phyloP scores from a whole-genome alignment of 345 rosid species.

The Capsella bursapastoris region DNA sequence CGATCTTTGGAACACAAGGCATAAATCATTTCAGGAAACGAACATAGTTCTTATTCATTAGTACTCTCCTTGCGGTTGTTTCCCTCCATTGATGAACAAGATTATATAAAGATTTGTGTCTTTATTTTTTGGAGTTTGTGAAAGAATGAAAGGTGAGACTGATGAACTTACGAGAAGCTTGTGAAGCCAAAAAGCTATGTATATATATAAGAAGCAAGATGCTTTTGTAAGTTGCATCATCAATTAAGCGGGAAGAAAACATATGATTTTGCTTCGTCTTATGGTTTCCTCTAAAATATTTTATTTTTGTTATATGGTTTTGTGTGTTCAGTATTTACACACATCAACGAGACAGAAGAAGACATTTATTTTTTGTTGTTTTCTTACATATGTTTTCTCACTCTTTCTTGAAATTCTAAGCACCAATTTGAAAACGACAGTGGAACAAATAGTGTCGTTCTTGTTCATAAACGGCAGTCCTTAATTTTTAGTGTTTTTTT shows the following conservation, averaged over 20 bases:
- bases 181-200: neutral
- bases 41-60: slow-evolving; percentile 12
- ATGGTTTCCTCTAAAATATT: slow-evolving; percentile 1
- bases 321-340: neutral
- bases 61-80: neutral
- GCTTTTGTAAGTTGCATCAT: slow-evolving; percentile 10
- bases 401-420: slow-evolving; percentile 34
- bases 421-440: slow-evolving; percentile 5
- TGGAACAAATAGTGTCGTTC: neutral
- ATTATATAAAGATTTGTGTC: neutral
- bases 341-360: slow-evolving; percentile 11
- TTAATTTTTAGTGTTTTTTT: neutral
- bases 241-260: slow-evolving; percentile 16
- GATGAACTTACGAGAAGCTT: neutral
- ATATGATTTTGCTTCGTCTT: slow-evolving; percentile 17
- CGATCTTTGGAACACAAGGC: slow-evolving; percentile 9
- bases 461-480: neutral
- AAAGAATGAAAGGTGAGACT: neutral
- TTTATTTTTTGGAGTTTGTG: slow-evolving; percentile 14
- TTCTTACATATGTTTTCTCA: slow-evolving; percentile 4
- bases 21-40: neutral
- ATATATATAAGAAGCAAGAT: slow-evolving; percentile 1
- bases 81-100: slow-evolving; percentile 25
- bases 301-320: neutral
- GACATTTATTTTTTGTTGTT: slow-evolving; percentile 5